Evolutionary conservation across 2,329 filamentous ascomycete genomes (phyloP).

Genomic region (Ilyonectria mors-panacis): DNA sequence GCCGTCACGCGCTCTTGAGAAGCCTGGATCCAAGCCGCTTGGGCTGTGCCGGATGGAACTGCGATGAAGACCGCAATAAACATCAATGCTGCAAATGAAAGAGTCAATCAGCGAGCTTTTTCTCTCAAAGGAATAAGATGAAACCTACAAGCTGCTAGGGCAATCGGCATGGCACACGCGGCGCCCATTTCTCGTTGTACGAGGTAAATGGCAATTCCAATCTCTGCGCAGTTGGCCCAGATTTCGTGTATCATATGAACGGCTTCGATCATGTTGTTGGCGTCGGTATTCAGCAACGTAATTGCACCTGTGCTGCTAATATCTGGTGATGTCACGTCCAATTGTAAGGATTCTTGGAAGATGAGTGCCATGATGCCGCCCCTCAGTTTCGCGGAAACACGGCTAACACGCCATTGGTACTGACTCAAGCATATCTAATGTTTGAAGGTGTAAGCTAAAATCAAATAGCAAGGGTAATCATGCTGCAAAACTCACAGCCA

Average conservation of each 20-base stretch:
- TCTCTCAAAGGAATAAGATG: constrained; percentile 34
- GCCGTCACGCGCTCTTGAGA: constrained; percentile 64
- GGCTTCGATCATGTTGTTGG: constrained; percentile 44
- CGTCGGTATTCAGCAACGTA: constrained; percentile 48
- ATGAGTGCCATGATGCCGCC: constrained; percentile 47
- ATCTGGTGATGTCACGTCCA: constrained; percentile 39
- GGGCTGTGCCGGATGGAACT: constrained; percentile 45
- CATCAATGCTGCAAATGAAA: constrained; percentile 48
- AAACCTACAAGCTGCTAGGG: constrained; percentile 58
- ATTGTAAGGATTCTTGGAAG: constrained; percentile 44
- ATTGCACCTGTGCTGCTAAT: constrained; percentile 41
- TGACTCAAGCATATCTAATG: constrained; percentile 42
- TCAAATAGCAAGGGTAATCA: not conserved
- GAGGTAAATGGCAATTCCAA: constrained; percentile 47
- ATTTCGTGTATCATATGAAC: constrained; percentile 42
- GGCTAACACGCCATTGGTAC: constrained; percentile 43
- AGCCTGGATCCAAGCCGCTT: constrained; percentile 64
- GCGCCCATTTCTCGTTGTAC: constrained; percentile 54
- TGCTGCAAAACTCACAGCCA: constrained; percentile 36
- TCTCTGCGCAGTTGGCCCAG: constrained; percentile 44
- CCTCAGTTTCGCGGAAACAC: constrained; percentile 45
- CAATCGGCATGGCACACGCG: constrained; percentile 60
- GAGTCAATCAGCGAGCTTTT: not conserved
- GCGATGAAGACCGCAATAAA: constrained; percentile 50
- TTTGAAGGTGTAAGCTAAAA: not conserved